phyloP scores from a whole-genome alignment of 352 stramenopile species.

The Peronospora destructor region DNA sequence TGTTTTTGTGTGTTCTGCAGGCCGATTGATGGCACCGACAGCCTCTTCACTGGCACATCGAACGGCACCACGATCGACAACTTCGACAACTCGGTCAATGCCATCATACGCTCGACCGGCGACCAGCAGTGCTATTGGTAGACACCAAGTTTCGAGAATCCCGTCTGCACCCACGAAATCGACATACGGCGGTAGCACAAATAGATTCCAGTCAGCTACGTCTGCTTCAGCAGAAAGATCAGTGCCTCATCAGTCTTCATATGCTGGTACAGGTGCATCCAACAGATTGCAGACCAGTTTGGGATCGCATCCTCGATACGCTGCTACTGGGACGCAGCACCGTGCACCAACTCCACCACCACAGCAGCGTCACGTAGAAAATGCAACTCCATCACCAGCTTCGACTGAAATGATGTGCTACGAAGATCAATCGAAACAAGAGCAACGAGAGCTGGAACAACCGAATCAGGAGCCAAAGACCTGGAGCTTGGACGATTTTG shows the following conservation, averaged over 20 bases:
- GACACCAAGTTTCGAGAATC: conserved; percentile 20
- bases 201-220: conserved; percentile 17
- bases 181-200: conserved; percentile 12
- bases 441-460: conserved; percentile 14
- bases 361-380: conserved; percentile 8
- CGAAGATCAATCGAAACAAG: conserved; percentile 20
- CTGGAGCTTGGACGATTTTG: conserved; percentile 85
- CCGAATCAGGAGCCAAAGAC: conserved; percentile 34
- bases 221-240: conserved; percentile 10
- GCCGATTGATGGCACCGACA: conserved; percentile 25
- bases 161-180: conserved; percentile 25
- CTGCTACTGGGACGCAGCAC: conserved; percentile 10
- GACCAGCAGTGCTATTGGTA: conserved; percentile 25
- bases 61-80: conserved; percentile 1
- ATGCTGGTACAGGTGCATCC: conserved; percentile 7
- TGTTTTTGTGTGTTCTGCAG: conserved; percentile 10
- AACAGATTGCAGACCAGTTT: conserved; percentile 16
- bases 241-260: conserved; percentile 1
- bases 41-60: conserved; percentile 28
- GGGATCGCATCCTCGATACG: conserved; percentile 13
- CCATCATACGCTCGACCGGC: conserved; percentile 27
- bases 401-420: conserved; percentile 27
- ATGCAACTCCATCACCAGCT: conserved; percentile 15
- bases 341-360: conserved; percentile 4
- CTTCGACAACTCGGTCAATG: conserved; percentile 8